Evolutionary conservation across 108 stramenopile genomes (phyloP), one percentile per base, ranked within the genome.

Genomic region (Asterionellopsis glacialis): DNA sequence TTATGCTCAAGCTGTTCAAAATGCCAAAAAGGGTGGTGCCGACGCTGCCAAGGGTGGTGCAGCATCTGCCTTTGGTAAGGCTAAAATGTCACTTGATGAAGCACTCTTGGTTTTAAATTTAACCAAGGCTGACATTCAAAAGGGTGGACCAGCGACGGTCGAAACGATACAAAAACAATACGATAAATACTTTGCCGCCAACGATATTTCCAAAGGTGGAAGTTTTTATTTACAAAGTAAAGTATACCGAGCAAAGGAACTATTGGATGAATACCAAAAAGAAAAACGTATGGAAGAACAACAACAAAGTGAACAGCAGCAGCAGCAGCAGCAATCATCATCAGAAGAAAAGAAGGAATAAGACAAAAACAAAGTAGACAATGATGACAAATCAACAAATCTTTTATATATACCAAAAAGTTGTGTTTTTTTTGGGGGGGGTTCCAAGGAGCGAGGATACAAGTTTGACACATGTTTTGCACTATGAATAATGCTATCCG

Each of bases 221-320:
- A 89, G 87, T 48, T 99, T 99, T 76, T 99, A 99, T 72, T 71
- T 99, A 71, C 98, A 99, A 80, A 94, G 92, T 42, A 99, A 99
- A 76, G 74, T 99, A 18, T 93, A 77, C 72, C 74, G 98, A 33
- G 96, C 98, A 10, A 93, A 91, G 65, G 97, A 99, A 75, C 66
- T 89, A 52, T 63, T 99, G 61, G 72, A 79, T 16, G 87, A 91
- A 55, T 90, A 76, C 54, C 61, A 80, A 12, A 63, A 67, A 40
- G 89, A 89, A 54, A 82, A 88, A 64, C 60, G 74, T 57, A 58
- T 49, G 70, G 74, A 88, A 65, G 65, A 72, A 55, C 42, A 64
- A 23, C 48, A 47, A 58, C 62, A 61, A 47, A 45, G 61, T 27
- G 40, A 54, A 47, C 1, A 4, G 2, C 19, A 16, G 4, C 45